Percentiles rank a stretch among this genome's conserved stretches.
Conservation (phyloP, 129 eudicot species). For the Deinandra increscens region DNA sequence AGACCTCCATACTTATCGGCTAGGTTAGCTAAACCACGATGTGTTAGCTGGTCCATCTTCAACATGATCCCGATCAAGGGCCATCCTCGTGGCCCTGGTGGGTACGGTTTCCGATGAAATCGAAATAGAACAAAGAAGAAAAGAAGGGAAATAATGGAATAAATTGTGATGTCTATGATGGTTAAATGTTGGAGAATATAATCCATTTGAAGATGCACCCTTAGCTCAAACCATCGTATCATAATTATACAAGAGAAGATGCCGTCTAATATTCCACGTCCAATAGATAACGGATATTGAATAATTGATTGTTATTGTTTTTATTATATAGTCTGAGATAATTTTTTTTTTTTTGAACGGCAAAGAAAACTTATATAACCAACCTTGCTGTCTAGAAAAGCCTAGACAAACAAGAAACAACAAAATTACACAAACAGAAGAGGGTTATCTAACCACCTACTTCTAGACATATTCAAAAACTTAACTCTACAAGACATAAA, state of each 20-base stretch:
- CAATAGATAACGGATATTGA: neutral
- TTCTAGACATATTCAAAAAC: no score
- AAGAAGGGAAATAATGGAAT: slow-evolving; percentile 32
- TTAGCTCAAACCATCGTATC: neutral
- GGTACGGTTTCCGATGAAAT: slow-evolving; percentile 37
- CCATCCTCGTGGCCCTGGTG: slow-evolving; percentile 69
- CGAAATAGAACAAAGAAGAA: slow-evolving; percentile 15
- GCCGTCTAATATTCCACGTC: neutral
- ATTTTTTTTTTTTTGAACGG: no score
- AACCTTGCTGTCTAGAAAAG: no score
- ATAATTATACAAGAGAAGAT: neutral
- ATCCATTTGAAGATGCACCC: neutral
- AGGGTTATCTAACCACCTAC: no score
- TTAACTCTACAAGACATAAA: no score
- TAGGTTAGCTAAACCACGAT: slow-evolving; percentile 58
- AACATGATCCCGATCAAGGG: slow-evolving; percentile 71
- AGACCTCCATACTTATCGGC: slow-evolving; percentile 57
- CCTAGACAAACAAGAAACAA: no score
- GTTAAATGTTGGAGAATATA: neutral
- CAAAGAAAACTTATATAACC: no score
- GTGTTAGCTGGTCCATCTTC: slow-evolving; percentile 58
- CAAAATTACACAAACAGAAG: no score
- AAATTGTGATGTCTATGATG: slow-evolving; percentile 11
- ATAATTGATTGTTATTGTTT: neutral
- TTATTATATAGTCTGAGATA: neutral